phyloP scores from a whole-genome alignment of 306 rosid species.

The Dryas alaskensis region DNA sequence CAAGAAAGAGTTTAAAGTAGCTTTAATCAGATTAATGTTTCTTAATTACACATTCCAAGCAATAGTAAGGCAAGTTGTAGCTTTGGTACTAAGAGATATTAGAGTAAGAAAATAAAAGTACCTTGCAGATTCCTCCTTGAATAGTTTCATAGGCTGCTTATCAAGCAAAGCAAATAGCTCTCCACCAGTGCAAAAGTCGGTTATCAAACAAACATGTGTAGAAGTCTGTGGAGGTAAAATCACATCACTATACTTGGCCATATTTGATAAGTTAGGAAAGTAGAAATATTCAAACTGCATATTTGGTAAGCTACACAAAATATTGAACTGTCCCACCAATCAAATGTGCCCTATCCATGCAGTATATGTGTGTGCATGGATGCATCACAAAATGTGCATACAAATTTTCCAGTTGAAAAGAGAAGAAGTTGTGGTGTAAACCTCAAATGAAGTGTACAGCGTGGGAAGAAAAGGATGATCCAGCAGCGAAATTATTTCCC shows the following conservation, averaged over 20 bases:
- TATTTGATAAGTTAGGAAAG: background rate
- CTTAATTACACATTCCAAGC: background rate
- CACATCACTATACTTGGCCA: conserved; percentile 23
- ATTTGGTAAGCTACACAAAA: background rate
- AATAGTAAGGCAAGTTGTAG: background rate
- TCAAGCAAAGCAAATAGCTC: conserved; percentile 92
- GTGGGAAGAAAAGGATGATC: conserved; percentile 98
- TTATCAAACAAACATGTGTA: conserved; percentile 89
- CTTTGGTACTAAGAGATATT: background rate
- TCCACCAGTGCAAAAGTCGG: conserved; percentile 88
- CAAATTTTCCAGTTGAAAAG: background rate
- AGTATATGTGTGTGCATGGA: background rate
- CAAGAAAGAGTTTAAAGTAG: background rate
- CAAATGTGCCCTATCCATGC: background rate
- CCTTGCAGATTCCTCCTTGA: conserved; percentile 92
- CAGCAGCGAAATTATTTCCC: conserved; percentile 79
- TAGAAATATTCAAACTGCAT: background rate
- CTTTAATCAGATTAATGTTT: background rate
- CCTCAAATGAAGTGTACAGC: conserved; percentile 91
- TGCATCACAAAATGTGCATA: background rate
- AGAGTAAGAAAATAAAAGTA: conserved; percentile 25
- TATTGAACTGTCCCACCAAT: background rate
- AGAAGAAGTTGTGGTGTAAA: conserved; percentile 15
- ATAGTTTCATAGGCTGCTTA: conserved; percentile 83
- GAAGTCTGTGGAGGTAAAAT: conserved; percentile 58